Evolutionary conservation across 768 basidiomycete genomes (phyloP).

Genomic region (Suillus paluster): DNA sequence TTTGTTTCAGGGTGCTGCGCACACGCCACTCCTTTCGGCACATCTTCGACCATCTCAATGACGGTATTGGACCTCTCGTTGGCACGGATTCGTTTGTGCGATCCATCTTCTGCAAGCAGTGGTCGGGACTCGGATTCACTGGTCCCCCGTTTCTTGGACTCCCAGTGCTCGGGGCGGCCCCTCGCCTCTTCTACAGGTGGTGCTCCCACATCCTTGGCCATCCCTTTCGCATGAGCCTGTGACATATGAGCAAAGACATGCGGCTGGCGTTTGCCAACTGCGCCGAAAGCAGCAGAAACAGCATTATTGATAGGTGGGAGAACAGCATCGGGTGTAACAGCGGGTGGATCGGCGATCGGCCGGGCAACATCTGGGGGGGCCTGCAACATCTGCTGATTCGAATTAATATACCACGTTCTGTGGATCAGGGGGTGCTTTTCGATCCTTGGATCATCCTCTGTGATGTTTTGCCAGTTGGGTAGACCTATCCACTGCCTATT

Average conservation of each 20-base stretch:
- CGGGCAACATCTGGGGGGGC: neutral
- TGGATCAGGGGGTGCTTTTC: neutral
- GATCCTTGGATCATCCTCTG: constrained; percentile 1
- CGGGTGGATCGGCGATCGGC: neutral
- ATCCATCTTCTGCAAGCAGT: neutral
- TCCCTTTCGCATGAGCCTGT: neutral
- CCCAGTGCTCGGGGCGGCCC: neutral
- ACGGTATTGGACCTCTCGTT: neutral
- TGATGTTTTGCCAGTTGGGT: neutral
- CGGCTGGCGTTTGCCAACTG: neutral
- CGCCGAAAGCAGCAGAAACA: neutral
- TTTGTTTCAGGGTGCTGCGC: neutral
- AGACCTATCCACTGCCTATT: neutral
- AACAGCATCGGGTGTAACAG: neutral
- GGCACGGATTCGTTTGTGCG: neutral
- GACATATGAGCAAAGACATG: neutral
- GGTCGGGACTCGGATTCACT: neutral
- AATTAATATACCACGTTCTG: neutral
- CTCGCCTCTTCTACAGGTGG: neutral
- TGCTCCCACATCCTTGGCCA: neutral
- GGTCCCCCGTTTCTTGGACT: neutral
- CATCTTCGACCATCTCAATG: neutral
- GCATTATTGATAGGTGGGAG: neutral
- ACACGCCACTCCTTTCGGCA: neutral
- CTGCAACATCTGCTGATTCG: neutral